Conservation (phyloP, 1,139 yeast genomes). For the Blastobotrys ciferrii region DNA sequence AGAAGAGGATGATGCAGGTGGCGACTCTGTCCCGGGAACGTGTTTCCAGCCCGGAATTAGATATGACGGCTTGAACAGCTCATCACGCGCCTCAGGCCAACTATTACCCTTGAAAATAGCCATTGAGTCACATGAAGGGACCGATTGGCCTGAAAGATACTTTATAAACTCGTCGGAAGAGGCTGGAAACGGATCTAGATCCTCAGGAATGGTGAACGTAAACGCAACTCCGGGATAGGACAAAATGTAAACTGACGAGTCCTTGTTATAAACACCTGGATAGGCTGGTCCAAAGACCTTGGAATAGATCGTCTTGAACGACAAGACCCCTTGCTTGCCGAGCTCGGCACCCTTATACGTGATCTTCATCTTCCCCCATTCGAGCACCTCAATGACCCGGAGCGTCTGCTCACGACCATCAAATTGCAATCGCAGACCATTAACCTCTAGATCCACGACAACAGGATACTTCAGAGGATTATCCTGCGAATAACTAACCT, state of each 20-base stretch:
- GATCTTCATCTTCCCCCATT: conserved; percentile 28
- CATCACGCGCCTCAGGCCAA: conserved; percentile 29
- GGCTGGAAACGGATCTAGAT: conserved; percentile 4
- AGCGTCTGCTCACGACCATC: conserved; percentile 30
- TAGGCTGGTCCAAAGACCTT: conserved; percentile 38
- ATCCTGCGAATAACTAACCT: conserved; percentile 25
- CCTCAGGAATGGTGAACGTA: conserved; percentile 25
- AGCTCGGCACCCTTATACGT: conserved; percentile 32
- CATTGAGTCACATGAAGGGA: conserved; percentile 29
- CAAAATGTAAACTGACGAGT: conserved; percentile 24
- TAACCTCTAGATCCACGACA: conserved; percentile 26
- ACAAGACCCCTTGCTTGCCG: conserved; percentile 25
- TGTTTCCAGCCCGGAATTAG: conserved; percentile 9
- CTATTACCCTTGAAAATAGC: conserved; percentile 32
- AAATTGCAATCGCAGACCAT: conserved; percentile 32
- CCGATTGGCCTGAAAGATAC: conserved; percentile 20
- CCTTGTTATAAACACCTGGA: conserved; percentile 28
- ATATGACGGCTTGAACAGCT: conserved; percentile 8
- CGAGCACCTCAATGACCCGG: conserved; percentile 30
- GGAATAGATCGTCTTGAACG: conserved; percentile 31
- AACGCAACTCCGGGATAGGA: conserved; percentile 38
- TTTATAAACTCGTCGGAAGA: conserved; percentile 20
- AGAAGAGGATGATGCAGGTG: neutral
- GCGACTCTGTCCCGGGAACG: conserved; percentile 7
- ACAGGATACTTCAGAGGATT: conserved; percentile 25